A percentile compares a stretch with the other conserved stretches of the same genome.
Conservation (phyloP, 148 eudicot species). For the Camellia granthamiana region DNA sequence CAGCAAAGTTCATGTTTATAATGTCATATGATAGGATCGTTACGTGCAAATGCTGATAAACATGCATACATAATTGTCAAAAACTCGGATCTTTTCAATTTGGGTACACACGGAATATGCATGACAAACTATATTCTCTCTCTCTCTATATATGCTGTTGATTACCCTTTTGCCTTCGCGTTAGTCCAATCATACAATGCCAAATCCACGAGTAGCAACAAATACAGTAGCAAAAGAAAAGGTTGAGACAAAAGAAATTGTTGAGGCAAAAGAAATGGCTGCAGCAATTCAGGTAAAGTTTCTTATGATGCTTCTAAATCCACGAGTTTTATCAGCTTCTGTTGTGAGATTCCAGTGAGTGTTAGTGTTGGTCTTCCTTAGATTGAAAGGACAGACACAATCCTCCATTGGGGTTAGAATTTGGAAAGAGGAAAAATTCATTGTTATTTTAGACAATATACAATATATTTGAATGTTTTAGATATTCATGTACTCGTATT, state of each 20-base stretch:
- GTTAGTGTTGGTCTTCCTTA: neutral
- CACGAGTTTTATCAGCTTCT: neutral
- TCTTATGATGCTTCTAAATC: neutral
- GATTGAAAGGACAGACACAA: neutral
- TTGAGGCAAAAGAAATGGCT: neutral
- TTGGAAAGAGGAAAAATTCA: neutral
- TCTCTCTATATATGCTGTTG: neutral
- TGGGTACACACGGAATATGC: neutral
- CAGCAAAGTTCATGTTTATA: too few relatives aligned
- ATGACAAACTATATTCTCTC: neutral
- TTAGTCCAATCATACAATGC: neutral
- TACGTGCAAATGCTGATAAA: too few relatives aligned
- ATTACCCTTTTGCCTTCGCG: neutral
- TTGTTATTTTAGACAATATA: neutral
- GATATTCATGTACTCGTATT: too few relatives aligned
- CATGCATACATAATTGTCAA: neutral
- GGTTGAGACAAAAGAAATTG: neutral
- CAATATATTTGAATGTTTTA: too few relatives aligned
- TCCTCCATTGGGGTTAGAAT: neutral
- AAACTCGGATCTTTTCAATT: too few relatives aligned
- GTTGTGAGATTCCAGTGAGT: neutral
- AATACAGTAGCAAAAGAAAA: neutral
- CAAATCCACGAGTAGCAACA: too few relatives aligned
- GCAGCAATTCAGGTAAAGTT: constrained; percentile 1
- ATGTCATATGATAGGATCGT: too few relatives aligned